phyloP scores from a whole-genome alignment of 345 rosid species.

The Citrus maxima region DNA sequence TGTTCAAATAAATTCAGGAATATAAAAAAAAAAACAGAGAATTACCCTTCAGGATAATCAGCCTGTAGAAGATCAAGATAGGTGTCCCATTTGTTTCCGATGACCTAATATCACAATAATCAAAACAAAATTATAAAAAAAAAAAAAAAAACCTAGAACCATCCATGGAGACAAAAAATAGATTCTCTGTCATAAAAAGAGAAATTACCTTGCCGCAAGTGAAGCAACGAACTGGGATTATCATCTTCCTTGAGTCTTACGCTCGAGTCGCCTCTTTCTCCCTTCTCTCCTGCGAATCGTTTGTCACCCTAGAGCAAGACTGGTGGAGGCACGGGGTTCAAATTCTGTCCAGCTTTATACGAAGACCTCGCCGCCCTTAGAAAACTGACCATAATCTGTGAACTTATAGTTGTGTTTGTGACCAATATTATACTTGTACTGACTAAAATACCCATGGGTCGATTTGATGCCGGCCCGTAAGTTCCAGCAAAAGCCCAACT shows the following conservation, averaged over 20 bases:
- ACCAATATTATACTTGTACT: neutral
- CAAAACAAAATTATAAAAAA: neutral
- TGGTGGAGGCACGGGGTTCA: no score
- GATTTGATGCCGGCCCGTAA: no score
- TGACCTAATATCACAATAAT: conserved; percentile 38
- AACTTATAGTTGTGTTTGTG: neutral
- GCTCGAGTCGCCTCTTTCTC: neutral
- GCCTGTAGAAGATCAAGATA: conserved; percentile 80
- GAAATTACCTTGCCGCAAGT: conserved; percentile 66
- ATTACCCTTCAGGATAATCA: conserved; percentile 67
- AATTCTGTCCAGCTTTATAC: neutral
- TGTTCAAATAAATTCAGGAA: neutral
- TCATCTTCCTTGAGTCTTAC: conserved; percentile 35
- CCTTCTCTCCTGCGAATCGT: neutral
- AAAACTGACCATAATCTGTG: neutral
- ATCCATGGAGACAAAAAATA: neutral
- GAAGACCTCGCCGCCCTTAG: neutral
- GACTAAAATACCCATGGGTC: neutral
- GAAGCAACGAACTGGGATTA: conserved; percentile 79
- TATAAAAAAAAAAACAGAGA: neutral
- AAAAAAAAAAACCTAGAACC: neutral
- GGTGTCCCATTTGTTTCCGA: conserved; percentile 77
- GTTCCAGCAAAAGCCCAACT: no score
- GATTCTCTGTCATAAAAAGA: neutral
- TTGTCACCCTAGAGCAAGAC: no score